Base-by-base conservation (phyloP, 1,284 basidiomycete species). In the Melampsora occidentalis region DNA sequence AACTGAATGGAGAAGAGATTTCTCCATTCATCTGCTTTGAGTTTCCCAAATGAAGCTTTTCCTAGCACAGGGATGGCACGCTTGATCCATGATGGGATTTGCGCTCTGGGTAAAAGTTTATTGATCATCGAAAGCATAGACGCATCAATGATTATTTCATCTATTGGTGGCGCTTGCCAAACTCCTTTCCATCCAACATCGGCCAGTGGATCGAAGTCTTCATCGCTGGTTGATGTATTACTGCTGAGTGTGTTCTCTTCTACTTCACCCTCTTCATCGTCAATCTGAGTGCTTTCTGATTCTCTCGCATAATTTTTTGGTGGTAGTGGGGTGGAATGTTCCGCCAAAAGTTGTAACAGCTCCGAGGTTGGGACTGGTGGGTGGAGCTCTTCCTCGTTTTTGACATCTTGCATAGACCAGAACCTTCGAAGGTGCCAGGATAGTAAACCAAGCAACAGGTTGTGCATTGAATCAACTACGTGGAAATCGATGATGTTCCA, bases 21-120 rank as follows among this genome's bases (percentile, higher is more conserved):
- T 12, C 68, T 42, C 68, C 68, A 70, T 59, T 70, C 68, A 70
- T 70, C 68, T 2, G 53, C 68, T 59, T 70, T 70, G 1, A 70
- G 68, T n/a, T 53, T 20, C 16, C 68, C 68, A 39, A 70, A 70
- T 3, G 51, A 59, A 9, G 53, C 68, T 39, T 70, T 70, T 1
- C 68, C 68, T 20, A 70, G 35, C 1, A 59, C 53, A 20, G 68
- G 57, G 14, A 71, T 35, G 3, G 69, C 35, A 25, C 59, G 69
- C 33, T 62, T 59, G 59, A 71, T 25, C 69, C 69, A 71, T 20
- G 53, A 42, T 0, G 69, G 69, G 20, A 71, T 28, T 25, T 62
- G 18, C 0, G 12, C 20, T 46, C n/a, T 22, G 22, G 68, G 68
- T 18, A 76, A 68, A 57, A 2, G 10, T 10, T 25, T 22, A 20